phyloP scores from a whole-genome alignment of 768 basidiomycete species.

The Lentinula raphanica region DNA sequence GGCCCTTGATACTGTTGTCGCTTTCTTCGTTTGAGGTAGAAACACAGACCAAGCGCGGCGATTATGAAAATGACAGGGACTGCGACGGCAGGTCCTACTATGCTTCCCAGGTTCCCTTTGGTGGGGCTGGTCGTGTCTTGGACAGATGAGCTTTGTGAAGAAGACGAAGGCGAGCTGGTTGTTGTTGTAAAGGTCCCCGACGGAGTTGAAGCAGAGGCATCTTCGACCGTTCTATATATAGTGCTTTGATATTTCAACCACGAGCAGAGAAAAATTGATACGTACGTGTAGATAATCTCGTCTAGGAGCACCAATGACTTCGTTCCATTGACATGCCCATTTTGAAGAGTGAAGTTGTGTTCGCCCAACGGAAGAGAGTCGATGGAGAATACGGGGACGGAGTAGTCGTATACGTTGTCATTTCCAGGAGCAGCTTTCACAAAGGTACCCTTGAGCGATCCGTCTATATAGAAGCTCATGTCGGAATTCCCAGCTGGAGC shows the following conservation, averaged over 20 bases:
- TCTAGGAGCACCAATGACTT: conserved; percentile 25
- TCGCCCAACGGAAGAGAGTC: conserved; percentile 14
- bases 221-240: background rate
- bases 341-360: conserved; percentile 25
- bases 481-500: conserved; percentile 23
- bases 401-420: conserved; percentile 18
- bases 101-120: background rate
- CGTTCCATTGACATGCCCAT: conserved; percentile 18
- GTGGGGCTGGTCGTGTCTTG: background rate
- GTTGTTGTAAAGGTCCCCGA: background rate
- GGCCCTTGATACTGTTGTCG: background rate
- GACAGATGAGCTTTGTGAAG: background rate
- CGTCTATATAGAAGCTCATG: conserved; percentile 31
- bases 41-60: background rate
- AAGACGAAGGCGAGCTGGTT: background rate
- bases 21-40: background rate
- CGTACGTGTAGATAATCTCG: conserved; percentile 25
- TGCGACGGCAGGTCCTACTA: background rate
- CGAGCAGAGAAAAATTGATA: background rate
- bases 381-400: conserved; percentile 25
- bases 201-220: background rate
- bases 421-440: conserved; percentile 12
- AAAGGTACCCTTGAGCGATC: conserved; percentile 21
- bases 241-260: background rate
- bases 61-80: background rate